A percentile compares a stretch with the other conserved stretches of the same genome.
These are phyloP conservation scores for Rosa chinensis DNA, from an alignment of 306 rosid genomes.

Conservation along the genomic window DNA sequence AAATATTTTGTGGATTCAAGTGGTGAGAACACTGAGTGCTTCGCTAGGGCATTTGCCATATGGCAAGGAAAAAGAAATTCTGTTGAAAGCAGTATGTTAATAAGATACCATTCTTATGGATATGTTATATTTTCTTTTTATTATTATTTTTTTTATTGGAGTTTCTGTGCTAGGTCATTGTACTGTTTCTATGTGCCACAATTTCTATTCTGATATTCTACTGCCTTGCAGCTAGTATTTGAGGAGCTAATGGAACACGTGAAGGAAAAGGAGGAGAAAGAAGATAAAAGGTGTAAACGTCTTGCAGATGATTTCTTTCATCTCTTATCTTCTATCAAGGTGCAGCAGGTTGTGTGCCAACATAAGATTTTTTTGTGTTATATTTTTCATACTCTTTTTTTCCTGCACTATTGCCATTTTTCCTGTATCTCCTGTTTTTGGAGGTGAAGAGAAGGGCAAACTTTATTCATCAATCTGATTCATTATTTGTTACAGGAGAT, in stretches of 20 bases:
- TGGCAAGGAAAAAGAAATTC: not conserved
- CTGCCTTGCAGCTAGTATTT: constrained; percentile 73
- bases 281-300: constrained; percentile 82
- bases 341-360: constrained; percentile 30
- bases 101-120: not conserved
- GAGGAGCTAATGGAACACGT: constrained; percentile 76
- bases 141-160: not conserved
- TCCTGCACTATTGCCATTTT: constrained; percentile 14
- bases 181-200: constrained; percentile 3
- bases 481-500: constrained; percentile 63
- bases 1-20: too few species aligned
- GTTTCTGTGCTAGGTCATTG: constrained; percentile 1
- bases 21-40: too few species aligned
- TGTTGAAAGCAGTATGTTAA: not conserved
- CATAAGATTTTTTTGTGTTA: not conserved
- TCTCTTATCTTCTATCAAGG: constrained; percentile 69
- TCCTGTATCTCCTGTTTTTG: not conserved
- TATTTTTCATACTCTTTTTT: not conserved
- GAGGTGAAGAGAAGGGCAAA: not conserved
- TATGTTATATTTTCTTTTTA: not conserved
- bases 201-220: constrained; percentile 21
- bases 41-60: too few species aligned
- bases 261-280: constrained; percentile 89
- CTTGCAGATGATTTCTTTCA: constrained; percentile 68
- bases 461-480: not conserved